phyloP scores from a whole-genome alignment of 192 early-diverging fungal genomes.

The Mortierella antarctica region DNA sequence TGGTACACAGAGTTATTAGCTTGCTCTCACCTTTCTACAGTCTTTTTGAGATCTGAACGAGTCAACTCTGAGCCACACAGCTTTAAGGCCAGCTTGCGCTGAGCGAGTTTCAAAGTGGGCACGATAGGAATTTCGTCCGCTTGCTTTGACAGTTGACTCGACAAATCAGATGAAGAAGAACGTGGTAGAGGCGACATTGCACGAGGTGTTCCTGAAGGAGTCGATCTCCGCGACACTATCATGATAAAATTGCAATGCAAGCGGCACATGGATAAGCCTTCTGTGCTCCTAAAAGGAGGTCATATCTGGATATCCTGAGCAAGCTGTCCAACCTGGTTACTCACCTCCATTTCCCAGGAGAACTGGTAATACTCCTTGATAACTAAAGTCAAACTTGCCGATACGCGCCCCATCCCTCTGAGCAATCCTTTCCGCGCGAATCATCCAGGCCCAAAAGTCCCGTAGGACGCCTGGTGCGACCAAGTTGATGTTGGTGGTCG shows the following conservation, averaged over 20 bases:
- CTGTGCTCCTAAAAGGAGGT: neutral
- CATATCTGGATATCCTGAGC: neutral
- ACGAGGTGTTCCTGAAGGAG: conserved; percentile 54
- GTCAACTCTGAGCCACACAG: conserved; percentile 64
- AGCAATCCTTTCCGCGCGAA: conserved; percentile 56
- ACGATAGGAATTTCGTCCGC: conserved; percentile 57
- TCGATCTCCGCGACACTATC: conserved; percentile 40
- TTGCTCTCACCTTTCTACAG: conserved; percentile 57
- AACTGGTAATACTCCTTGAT: conserved; percentile 63
- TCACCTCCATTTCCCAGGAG: conserved; percentile 44
- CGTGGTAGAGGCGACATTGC: conserved; percentile 40
- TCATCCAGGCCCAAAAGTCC: conserved; percentile 66
- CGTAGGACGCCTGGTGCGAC: conserved; percentile 63
- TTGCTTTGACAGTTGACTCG: conserved; percentile 37
- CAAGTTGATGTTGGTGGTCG: conserved; percentile 58
- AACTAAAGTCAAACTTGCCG: conserved; percentile 64
- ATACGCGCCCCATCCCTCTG: conserved; percentile 53
- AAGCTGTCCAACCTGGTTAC: conserved; percentile 30
- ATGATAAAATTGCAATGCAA: neutral
- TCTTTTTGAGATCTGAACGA: conserved; percentile 58
- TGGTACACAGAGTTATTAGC: conserved; percentile 15
- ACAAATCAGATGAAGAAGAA: conserved; percentile 22
- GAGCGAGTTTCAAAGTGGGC: conserved; percentile 57
- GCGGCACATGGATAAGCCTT: neutral
- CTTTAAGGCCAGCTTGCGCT: conserved; percentile 59